Evolutionary conservation across 495 filamentous ascomycete species (phyloP).

Genomic region (Talaromyces ruber): DNA sequence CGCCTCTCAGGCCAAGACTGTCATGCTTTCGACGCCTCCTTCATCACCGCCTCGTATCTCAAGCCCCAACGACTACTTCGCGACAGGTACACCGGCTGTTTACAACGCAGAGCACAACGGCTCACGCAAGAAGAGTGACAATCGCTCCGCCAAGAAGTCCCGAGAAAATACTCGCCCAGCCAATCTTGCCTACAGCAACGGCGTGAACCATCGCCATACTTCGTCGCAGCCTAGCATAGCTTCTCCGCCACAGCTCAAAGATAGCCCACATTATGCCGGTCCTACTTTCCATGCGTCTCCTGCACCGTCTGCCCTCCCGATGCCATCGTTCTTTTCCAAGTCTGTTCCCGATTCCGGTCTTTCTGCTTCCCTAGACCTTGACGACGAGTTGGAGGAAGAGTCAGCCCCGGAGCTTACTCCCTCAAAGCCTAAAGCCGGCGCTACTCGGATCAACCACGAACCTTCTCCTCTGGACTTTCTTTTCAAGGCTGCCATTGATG

Average conservation of each 20-base stretch:
- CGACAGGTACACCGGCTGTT: slow-evolving; percentile 19
- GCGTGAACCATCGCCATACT: slow-evolving; percentile 20
- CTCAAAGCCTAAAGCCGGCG: slow-evolving; percentile 26
- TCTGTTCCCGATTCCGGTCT: slow-evolving; percentile 54
- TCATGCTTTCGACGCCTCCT: slow-evolving; percentile 31
- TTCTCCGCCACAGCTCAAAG: slow-evolving; percentile 40
- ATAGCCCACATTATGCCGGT: slow-evolving; percentile 68
- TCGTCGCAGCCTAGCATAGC: slow-evolving; percentile 23
- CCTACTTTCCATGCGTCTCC: slow-evolving; percentile 94
- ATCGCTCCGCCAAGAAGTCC: slow-evolving; percentile 29
- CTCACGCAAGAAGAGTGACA: slow-evolving; percentile 30
- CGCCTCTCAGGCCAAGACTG: slow-evolving; percentile 17
- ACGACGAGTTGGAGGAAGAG: slow-evolving; percentile 26
- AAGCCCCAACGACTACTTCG: slow-evolving; percentile 25
- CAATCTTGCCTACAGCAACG: slow-evolving; percentile 17
- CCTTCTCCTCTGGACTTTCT: slow-evolving; percentile 81
- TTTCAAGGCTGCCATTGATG: slow-evolving; percentile 76
- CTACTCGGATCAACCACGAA: slow-evolving; percentile 25
- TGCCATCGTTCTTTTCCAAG: slow-evolving; percentile 86
- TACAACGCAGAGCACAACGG: slow-evolving; percentile 12
- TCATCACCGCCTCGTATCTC: slow-evolving; percentile 33
- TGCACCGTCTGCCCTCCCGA: slow-evolving; percentile 83
- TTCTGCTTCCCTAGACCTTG: slow-evolving; percentile 26
- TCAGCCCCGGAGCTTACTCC: slow-evolving; percentile 26
- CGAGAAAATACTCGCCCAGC: slow-evolving; percentile 18